These are phyloP conservation scores for Simplicillium aogashimaense DNA, from an alignment of 2,329 filamentous ascomycete species.

Conservation along the genomic window DNA sequence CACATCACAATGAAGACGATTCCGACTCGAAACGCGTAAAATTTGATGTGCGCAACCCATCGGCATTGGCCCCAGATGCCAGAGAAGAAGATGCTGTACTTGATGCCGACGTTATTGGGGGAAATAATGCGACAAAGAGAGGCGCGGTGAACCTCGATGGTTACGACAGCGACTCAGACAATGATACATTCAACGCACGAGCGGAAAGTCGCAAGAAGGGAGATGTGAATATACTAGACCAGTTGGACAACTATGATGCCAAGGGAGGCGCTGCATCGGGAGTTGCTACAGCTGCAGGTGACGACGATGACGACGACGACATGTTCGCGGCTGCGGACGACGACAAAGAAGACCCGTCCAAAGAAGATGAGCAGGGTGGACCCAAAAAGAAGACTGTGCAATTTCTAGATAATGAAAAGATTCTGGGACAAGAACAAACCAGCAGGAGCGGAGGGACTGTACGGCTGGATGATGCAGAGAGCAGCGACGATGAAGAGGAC, in stretches of 20 bases:
- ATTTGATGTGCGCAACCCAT: constrained; percentile 93
- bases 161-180: constrained; percentile 89
- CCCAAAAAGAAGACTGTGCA: constrained; percentile 55
- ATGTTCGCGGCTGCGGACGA: constrained; percentile 35
- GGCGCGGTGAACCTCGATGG: constrained; percentile 94
- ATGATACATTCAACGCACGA: constrained; percentile 76
- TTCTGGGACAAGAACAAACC: constrained; percentile 67
- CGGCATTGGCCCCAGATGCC: constrained; percentile 75
- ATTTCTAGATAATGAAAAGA: constrained; percentile 50
- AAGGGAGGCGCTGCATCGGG: constrained; percentile 27
- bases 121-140: constrained; percentile 68
- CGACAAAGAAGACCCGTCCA: constrained; percentile 33
- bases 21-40: constrained; percentile 64
- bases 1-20: constrained; percentile 51
- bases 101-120: constrained; percentile 88
- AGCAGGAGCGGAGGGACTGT: constrained; percentile 70
- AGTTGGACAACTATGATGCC: constrained; percentile 44
- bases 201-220: constrained; percentile 49
- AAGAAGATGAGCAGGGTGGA: constrained; percentile 23
- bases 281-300: constrained; percentile 14
- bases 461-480: constrained; percentile 45
- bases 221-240: constrained; percentile 38
- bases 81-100: constrained; percentile 63
- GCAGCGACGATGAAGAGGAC: constrained; percentile 56
- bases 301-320: constrained; percentile 29